Evolutionary conservation across 257 asterid species (phyloP).

Genomic region (Sherardia arvensis): DNA sequence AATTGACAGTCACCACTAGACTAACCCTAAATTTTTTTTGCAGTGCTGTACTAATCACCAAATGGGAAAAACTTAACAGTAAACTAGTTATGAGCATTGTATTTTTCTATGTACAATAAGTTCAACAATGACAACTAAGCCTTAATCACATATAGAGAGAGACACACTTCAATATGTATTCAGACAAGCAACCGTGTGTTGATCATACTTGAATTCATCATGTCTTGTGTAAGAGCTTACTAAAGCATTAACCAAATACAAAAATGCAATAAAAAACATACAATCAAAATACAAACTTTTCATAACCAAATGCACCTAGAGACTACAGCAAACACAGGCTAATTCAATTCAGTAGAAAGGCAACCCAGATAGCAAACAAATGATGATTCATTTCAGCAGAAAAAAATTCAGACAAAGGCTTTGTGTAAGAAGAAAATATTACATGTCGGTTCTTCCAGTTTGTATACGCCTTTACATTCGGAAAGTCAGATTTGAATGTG

Average conservation of each 20-base stretch:
- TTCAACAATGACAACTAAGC: background rate
- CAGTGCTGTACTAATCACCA: background rate
- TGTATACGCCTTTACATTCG: conserved; percentile 56
- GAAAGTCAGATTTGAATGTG: conserved; percentile 61
- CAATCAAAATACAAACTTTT: background rate
- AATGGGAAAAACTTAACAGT: background rate
- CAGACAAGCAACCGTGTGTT: background rate
- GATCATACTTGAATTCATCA: background rate
- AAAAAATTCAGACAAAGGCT: background rate
- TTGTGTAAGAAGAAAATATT: conserved; percentile 17
- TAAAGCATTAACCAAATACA: conserved; percentile 1
- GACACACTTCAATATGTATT: background rate
- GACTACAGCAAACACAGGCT: background rate
- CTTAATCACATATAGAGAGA: background rate
- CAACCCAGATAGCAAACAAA: background rate
- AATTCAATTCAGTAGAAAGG: background rate
- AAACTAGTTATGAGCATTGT: background rate
- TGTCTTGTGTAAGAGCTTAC: background rate
- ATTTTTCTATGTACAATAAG: background rate
- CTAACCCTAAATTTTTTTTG: background rate
- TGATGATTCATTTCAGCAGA: background rate
- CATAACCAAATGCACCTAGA: background rate
- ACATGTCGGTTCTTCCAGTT: conserved; percentile 91
- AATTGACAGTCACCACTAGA: background rate
- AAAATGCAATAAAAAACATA: background rate